Conservation (phyloP, 768 basidiomycete genomes). For the Serpula lacrymans region DNA sequence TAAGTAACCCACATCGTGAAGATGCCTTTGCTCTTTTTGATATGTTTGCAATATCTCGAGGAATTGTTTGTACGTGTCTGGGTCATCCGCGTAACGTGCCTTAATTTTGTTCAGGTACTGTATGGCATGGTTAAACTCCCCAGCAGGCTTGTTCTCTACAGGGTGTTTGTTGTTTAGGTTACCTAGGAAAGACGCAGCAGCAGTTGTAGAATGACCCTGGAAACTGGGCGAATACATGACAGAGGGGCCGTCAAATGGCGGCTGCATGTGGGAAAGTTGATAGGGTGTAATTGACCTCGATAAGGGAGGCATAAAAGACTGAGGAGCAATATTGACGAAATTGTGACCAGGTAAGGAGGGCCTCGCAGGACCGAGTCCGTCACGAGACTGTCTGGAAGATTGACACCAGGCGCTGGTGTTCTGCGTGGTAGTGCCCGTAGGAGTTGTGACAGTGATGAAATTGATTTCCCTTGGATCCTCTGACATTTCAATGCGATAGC, state of each 20-base stretch:
- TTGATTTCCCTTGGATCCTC: conserved; percentile 66
- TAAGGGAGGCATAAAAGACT: conserved; percentile 5
- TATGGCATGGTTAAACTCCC: conserved; percentile 92
- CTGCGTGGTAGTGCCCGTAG: conserved; percentile 68
- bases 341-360: conserved; percentile 11
- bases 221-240: too few relatives aligned
- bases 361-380: conserved; percentile 21
- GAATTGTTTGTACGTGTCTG: conserved; percentile 91
- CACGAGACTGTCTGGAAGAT: conserved; percentile 19
- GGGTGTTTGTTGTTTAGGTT: conserved; percentile 50
- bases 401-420: conserved; percentile 44
- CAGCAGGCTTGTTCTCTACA: conserved; percentile 49
- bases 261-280: conserved; percentile 30
- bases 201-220: conserved; percentile 46
- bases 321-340: neutral
- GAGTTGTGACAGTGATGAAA: conserved; percentile 80
- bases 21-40: conserved; percentile 76
- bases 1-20: conserved; percentile 59
- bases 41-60: conserved; percentile 85
- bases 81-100: conserved; percentile 80
- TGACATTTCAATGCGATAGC: conserved; percentile 89
- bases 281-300: conserved; percentile 59
- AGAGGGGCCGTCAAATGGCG: conserved; percentile 38
- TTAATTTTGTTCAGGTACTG: conserved; percentile 99
- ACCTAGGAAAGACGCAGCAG: conserved; percentile 65